phyloP scores from a whole-genome alignment of 1,284 basidiomycete genomes.

The Mrakiaceae sp. region DNA sequence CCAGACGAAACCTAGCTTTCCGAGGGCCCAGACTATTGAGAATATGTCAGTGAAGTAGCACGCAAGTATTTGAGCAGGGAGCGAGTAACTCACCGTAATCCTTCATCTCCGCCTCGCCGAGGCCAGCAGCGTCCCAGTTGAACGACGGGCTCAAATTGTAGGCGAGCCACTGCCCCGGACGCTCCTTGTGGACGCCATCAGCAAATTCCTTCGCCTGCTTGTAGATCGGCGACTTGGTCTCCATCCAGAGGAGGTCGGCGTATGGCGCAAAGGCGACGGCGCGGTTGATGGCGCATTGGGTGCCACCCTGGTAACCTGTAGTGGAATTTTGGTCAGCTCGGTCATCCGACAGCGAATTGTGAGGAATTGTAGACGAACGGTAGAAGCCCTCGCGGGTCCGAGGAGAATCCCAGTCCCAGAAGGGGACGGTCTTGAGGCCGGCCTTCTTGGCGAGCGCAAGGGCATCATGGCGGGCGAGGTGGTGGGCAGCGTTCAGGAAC shows the following conservation, averaged over 20 bases:
- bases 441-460: slow-evolving; percentile 65
- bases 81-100: slow-evolving; percentile 41
- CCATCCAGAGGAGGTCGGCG: slow-evolving; percentile 86
- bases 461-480: slow-evolving; percentile 58
- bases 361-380: slow-evolving; percentile 20
- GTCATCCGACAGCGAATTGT: background rate
- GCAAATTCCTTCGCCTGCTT: slow-evolving; percentile 89
- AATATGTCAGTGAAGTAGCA: no score
- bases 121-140: slow-evolving; percentile 75
- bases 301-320: slow-evolving; percentile 84
- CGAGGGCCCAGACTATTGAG: slow-evolving; percentile 64
- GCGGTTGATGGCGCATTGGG: slow-evolving; percentile 85
- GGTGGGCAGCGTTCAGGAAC: slow-evolving; percentile 40
- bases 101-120: slow-evolving; percentile 76
- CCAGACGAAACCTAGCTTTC: slow-evolving; percentile 72
- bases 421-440: slow-evolving; percentile 49
- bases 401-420: slow-evolving; percentile 90
- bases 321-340: background rate
- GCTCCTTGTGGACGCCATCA: slow-evolving; percentile 65
- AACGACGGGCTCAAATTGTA: slow-evolving; percentile 91
- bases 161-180: slow-evolving; percentile 81
- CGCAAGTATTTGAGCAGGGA: no score
- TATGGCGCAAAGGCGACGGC: slow-evolving; percentile 88
- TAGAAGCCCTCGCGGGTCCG: slow-evolving; percentile 93
- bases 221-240: slow-evolving; percentile 94